Base-by-base conservation (phyloP, 176 grass and related monocot species). In the Urochloa ruziziensis region DNA sequence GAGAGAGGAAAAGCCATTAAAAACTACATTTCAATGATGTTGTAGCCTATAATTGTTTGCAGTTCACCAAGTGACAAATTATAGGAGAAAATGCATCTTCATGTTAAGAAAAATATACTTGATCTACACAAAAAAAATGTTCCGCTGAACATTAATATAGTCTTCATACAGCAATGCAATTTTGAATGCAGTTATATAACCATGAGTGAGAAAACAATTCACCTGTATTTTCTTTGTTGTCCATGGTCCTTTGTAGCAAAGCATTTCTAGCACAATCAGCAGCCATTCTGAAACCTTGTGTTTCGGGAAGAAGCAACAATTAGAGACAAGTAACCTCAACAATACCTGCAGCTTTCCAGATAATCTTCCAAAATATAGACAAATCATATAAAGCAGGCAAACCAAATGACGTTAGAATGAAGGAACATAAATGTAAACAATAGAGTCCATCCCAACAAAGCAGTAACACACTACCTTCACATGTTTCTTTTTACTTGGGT, bases 151-250 rank as follows among this genome's bases (percentile, higher is more conserved):
- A 70, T 2, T 27, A 84, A 23, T 28, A 71, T 37, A 59, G 12
- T 7, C 42, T 65, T 47, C 19, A 49, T 28, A 53, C 3, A 23
- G 18, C 56, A 54, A 59, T 54, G 7, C 21, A 54, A 27, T 15
- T 40, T 73, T n/a, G 74, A 83, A 62, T 11, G 48, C 28, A 87
- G 33, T 25, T 82, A 70, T 30, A 29, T 39, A 70, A 63, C 57
- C 39, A 70, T 18, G 17, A 15, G 16, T 37, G 7, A 39, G 40
- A 71, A 57, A 56, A 34, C 30, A 28, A 14, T 19, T 63, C 59
- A 95, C 96, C 96, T 95, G 91, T 54, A 85, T 98, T 90, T 68
- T 98, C 84, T 69, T 91, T 98, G 75, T 98, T 98, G 84, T 98
- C 96, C 86, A 90, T 95, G 70, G 91, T 88, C 86, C 73, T 98